Percentiles rank a stretch among this genome's conserved stretches.
Evolutionary conservation across 306 rosid species (phyloP).

Genomic region (Cucurbita maxima): DNA sequence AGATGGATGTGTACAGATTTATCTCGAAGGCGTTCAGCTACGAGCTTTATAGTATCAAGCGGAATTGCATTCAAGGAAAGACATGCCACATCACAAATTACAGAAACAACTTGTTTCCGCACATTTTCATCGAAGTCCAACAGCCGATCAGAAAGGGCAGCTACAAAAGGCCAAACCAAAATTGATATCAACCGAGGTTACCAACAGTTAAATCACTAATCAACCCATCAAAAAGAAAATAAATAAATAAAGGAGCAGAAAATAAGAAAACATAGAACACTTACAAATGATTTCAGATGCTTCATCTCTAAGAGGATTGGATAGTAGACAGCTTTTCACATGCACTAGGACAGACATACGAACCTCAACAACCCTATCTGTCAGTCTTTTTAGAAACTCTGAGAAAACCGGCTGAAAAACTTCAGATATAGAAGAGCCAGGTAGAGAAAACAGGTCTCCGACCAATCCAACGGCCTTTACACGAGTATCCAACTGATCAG

Average conservation of each 20-base stretch:
- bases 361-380: constrained; percentile 81
- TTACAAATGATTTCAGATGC: constrained; percentile 67
- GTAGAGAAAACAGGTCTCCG: constrained; percentile 78
- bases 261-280: constrained; percentile 13
- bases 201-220: not conserved
- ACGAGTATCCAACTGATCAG: constrained; percentile 85
- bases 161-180: constrained; percentile 32
- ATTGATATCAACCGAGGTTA: constrained; percentile 15
- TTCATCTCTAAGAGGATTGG: constrained; percentile 68
- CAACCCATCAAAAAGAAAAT: not conserved
- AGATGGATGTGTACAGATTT: constrained; percentile 62
- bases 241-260: not conserved
- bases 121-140: constrained; percentile 91
- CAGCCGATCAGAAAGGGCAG: constrained; percentile 87
- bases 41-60: constrained; percentile 69
- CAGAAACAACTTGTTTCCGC: constrained; percentile 93
- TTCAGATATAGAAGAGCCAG: constrained; percentile 55
- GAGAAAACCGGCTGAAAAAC: constrained; percentile 84
- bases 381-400: constrained; percentile 85
- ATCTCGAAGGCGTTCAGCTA: constrained; percentile 95
- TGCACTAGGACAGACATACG: constrained; percentile 80
- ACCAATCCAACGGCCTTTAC: constrained; percentile 79
- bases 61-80: constrained; percentile 50
- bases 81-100: constrained; percentile 79
- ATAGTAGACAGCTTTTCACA: constrained; percentile 67